These are phyloP conservation scores for Kodamaea suecica DNA, from an alignment of 1,139 yeast species.

Conservation along the genomic window DNA sequence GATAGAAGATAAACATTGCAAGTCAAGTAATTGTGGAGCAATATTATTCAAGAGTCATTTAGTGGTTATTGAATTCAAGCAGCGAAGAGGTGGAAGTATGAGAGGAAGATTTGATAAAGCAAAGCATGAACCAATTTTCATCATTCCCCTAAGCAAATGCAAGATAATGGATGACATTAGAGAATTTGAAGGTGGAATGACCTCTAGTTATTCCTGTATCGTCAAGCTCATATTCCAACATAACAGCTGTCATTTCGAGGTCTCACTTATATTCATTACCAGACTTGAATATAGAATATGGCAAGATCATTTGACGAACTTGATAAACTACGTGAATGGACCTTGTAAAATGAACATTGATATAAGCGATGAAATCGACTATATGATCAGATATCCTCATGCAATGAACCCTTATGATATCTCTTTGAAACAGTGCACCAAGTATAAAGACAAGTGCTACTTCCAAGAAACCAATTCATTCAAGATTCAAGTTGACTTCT, in stretches of 20 bases:
- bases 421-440: conserved; percentile 5
- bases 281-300: conserved; percentile 38
- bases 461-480: conserved; percentile 13
- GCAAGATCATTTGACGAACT: conserved; percentile 33
- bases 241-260: conserved; percentile 40
- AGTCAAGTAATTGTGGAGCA: conserved; percentile 30
- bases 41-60: conserved; percentile 53
- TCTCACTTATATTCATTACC: conserved; percentile 37
- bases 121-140: conserved; percentile 35
- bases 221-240: conserved; percentile 49
- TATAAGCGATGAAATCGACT: conserved; percentile 7
- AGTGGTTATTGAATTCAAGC: conserved; percentile 23
- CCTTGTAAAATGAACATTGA: conserved; percentile 37
- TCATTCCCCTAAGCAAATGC: conserved; percentile 47
- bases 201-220: conserved; percentile 25
- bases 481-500: conserved; percentile 11
- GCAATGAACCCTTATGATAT: conserved; percentile 17
- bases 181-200: conserved; percentile 38
- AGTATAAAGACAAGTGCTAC: conserved; percentile 15
- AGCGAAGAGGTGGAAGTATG: conserved; percentile 8
- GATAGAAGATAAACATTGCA: conserved; percentile 24
- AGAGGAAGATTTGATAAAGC: conserved; percentile 9
- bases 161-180: conserved; percentile 19
- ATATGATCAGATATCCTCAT: conserved; percentile 13
- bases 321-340: conserved; percentile 41